Base-by-base conservation (phyloP, 1,284 basidiomycete genomes). In the Mixia osmundae region DNA sequence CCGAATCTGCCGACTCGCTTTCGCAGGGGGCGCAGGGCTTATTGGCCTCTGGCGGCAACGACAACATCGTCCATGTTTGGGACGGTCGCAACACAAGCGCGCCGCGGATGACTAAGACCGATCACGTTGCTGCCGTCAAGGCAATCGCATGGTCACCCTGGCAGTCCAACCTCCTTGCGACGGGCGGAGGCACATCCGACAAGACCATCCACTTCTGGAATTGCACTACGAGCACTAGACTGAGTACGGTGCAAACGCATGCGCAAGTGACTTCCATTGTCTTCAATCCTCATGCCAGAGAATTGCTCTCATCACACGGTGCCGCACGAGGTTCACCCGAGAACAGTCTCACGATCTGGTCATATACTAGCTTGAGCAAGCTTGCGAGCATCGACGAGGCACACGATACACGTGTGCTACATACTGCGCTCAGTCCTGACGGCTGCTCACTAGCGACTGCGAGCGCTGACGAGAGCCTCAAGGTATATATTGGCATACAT, bases 121-220 rank as follows among this genome's bases (percentile, higher is more conserved):
- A 83, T 54, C 85, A 94, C 57, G 80, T 76, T 0, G 85, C 83
- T 0, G 85, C 85, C 0, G 83, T 91, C 47, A 94, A 94, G 75
- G 87, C 85, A 0, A 62, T 99, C 30, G 80, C 83, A 0, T 99
- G 91, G 83, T 94, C 82, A 47, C 83, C 89, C 0, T 95, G 89
- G 85, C 80, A 89, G 59, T 69, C 76, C 0, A 76, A 76, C 7
- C 64, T 97, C 6, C 69, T 97, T 32, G 89, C 89, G 0, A 75
- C 77, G 0, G 91, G 91, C 0, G 91, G 91, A 1, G 91, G 91
- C 0, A 87, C 83, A 0, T 77, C 77, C 43, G 89, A 97, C 53
- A 78, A 82, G 26, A 80, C 75, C 18, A 79, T 95, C 48, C 79
- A 95, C 31, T 52, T 48, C 38, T 48, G 41, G 45, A 47, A 46